Conservation (phyloP, 1,284 basidiomycete genomes). For the Peniophora sp. region DNA sequence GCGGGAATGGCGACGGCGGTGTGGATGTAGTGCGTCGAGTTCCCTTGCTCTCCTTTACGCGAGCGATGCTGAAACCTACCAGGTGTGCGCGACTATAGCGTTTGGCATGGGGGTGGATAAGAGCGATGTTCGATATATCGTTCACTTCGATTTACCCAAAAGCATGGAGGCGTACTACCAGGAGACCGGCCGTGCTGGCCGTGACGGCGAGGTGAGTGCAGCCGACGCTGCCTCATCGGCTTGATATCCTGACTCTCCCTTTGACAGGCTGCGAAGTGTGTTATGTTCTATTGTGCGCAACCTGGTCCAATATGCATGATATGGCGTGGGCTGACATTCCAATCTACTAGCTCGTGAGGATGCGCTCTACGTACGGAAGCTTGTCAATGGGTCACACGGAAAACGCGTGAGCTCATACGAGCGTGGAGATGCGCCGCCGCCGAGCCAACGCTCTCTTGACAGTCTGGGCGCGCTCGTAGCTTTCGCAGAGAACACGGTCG, state of each 20-base stretch:
- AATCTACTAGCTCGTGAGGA: slow-evolving; percentile 66
- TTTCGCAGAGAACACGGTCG: slow-evolving; percentile 53
- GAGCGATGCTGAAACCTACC: slow-evolving; percentile 12
- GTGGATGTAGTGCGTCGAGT: slow-evolving; percentile 50
- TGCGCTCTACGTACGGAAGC: slow-evolving; percentile 42
- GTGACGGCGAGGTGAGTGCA: slow-evolving; percentile 64
- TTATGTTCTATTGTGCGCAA: slow-evolving; percentile 72
- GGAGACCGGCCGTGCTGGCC: slow-evolving; percentile 83
- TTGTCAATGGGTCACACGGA: slow-evolving; percentile 43
- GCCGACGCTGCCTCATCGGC: background rate
- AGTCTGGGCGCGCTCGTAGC: slow-evolving; percentile 58
- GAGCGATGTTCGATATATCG: slow-evolving; percentile 70
- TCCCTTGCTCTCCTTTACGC: background rate
- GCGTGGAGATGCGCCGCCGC: slow-evolving; percentile 42
- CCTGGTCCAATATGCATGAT: background rate
- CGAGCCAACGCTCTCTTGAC: slow-evolving; percentile 56
- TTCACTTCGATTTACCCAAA: slow-evolving; percentile 76
- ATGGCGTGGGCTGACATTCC: background rate
- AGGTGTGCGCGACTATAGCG: slow-evolving; percentile 63
- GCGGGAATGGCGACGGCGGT: slow-evolving; percentile 37
- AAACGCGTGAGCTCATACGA: slow-evolving; percentile 32
- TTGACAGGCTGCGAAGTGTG: slow-evolving; percentile 67
- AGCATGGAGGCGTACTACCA: slow-evolving; percentile 88
- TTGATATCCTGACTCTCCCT: slow-evolving; percentile 2
- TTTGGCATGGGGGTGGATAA: slow-evolving; percentile 91